These are phyloP conservation scores for Fusarium tanahbumbuense DNA, from an alignment of 2,329 filamentous ascomycete species.

Conservation along the genomic window DNA sequence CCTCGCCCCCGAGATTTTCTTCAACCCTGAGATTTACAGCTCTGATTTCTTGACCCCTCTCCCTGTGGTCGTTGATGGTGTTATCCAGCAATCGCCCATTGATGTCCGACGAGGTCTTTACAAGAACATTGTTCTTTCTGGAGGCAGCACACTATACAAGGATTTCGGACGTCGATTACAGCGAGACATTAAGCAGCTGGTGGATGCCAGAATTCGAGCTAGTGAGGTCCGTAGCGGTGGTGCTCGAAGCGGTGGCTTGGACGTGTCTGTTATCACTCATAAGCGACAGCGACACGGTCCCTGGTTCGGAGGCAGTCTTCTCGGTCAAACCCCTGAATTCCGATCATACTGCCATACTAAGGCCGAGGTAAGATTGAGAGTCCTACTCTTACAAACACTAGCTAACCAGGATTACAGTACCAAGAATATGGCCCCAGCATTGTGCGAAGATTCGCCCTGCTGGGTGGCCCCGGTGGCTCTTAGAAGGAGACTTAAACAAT, in stretches of 20 bases:
- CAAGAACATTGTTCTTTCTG: constrained; percentile 99
- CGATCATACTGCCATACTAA: constrained; percentile 98
- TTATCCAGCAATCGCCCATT: constrained; percentile 97
- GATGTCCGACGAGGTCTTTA: constrained; percentile 96
- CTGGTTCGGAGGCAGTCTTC: constrained; percentile 96
- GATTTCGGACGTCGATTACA: constrained; percentile 97
- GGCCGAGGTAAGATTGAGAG: constrained; percentile 66
- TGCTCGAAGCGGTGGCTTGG: constrained; percentile 91
- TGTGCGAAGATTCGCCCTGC: constrained; percentile 90
- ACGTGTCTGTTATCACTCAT: constrained; percentile 97
- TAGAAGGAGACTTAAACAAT: constrained; percentile 53
- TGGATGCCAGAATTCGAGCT: constrained; percentile 90
- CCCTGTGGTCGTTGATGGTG: constrained; percentile 91
- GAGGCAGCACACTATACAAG: constrained; percentile 97
- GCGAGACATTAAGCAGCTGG: constrained; percentile 95
- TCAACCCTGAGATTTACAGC: constrained; percentile 99
- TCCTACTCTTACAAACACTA: neutral
- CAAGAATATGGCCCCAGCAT: constrained; percentile 97
- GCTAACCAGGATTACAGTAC: constrained; percentile 66
- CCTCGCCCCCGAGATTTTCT: constrained; percentile 98
- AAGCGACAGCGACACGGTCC: constrained; percentile 97
- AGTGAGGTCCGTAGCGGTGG: constrained; percentile 93
- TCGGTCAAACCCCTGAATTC: constrained; percentile 98
- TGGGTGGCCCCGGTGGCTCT: constrained; percentile 90
- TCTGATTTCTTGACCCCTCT: constrained; percentile 98